These are phyloP conservation scores for Fraxinus xanthoxyloides DNA, from an alignment of 305 asterid genomes.

Conservation along the genomic window DNA sequence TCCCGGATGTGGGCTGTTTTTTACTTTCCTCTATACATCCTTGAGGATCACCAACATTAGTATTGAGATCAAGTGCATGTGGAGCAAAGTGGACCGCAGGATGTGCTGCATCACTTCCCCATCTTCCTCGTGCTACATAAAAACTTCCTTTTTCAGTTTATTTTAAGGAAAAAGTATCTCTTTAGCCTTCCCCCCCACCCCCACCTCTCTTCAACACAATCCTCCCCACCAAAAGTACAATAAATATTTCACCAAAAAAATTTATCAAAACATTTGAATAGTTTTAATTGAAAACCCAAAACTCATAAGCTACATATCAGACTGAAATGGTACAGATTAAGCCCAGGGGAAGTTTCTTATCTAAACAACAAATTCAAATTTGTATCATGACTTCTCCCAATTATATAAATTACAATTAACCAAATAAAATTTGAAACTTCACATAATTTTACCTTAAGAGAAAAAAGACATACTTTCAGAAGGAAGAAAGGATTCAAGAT, in stretches of 20 bases:
- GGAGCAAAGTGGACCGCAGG: conserved; percentile 20
- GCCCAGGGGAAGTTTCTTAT: neutral
- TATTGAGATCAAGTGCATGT: conserved; percentile 47
- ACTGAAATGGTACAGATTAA: neutral
- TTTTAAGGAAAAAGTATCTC: conserved; percentile 21
- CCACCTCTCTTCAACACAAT: neutral
- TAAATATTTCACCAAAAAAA: conserved; percentile 22
- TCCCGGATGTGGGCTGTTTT: conserved; percentile 12
- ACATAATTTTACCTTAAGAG: neutral
- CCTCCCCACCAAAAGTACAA: conserved; percentile 55
- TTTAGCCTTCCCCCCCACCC: neutral
- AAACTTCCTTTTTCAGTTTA: conserved; percentile 12
- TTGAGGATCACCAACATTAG: conserved; percentile 19
- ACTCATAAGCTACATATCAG: neutral
- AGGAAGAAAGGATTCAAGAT: conserved; percentile 41
- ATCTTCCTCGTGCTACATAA: conserved; percentile 34
- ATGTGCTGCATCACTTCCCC: conserved; percentile 13
- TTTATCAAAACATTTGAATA: neutral
- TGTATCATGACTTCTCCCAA: neutral
- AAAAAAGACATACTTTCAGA: conserved; percentile 42
- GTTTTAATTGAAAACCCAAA: neutral
- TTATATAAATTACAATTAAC: neutral
- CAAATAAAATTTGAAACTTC: neutral
- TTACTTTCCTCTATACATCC: conserved; percentile 24
- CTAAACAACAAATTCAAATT: neutral